phyloP scores from a whole-genome alignment of 345 rosid genomes.

The Pistacia vera region DNA sequence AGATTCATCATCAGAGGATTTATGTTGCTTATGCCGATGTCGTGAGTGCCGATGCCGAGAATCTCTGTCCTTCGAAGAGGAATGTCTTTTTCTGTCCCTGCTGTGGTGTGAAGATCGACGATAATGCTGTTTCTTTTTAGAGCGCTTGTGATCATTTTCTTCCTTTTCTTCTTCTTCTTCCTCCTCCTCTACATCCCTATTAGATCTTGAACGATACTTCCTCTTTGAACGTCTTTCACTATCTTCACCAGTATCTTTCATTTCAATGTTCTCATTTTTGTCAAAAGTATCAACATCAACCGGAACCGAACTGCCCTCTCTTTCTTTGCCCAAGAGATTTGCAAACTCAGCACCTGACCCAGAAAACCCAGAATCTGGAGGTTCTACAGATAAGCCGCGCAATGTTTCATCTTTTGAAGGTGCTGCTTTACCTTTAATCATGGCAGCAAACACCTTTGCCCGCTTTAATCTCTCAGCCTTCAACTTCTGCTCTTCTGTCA shows the following conservation, averaged over 20 bases:
- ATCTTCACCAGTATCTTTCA: constrained; percentile 41
- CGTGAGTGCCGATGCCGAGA: constrained; percentile 19
- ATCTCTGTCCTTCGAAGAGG: constrained; percentile 49
- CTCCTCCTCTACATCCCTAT: constrained; percentile 39
- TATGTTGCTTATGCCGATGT: constrained; percentile 37
- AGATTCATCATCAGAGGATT: constrained; percentile 41
- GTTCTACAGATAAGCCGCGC: constrained; percentile 60
- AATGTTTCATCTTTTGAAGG: constrained; percentile 47
- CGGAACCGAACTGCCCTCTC: constrained; percentile 52
- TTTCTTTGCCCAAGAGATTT: constrained; percentile 36
- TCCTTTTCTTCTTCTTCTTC: constrained; percentile 47
- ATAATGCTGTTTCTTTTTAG: constrained; percentile 47
- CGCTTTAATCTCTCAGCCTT: constrained; percentile 95
- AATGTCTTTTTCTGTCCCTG: constrained; percentile 49
- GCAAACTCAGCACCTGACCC: constrained; percentile 40
- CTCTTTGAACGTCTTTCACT: constrained; percentile 67
- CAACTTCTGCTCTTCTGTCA: constrained; percentile 77
- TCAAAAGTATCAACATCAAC: constrained; percentile 29
- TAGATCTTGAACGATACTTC: constrained; percentile 66
- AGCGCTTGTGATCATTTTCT: constrained; percentile 42
- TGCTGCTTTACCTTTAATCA: constrained; percentile 63
- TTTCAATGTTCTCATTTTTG: constrained; percentile 39
- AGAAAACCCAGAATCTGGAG: constrained; percentile 47
- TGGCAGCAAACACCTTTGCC: constrained; percentile 89
- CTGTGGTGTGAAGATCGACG: constrained; percentile 43